Evolutionary conservation across 768 basidiomycete genomes (phyloP).

Genomic region (Plicaturopsis crispa): DNA sequence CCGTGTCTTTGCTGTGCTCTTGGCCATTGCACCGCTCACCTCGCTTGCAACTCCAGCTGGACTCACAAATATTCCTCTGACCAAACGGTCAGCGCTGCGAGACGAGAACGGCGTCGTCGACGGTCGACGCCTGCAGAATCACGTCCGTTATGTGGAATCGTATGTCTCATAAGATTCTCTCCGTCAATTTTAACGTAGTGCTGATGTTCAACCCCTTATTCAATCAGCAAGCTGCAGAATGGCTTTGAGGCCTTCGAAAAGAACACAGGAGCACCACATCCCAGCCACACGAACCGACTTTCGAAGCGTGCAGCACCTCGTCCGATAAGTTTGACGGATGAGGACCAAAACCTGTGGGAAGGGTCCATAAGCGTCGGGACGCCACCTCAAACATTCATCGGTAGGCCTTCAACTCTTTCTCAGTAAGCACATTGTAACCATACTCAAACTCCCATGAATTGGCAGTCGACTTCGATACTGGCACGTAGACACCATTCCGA

Average conservation of each 20-base stretch:
- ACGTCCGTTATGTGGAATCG: constrained; percentile 15
- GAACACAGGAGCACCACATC: constrained; percentile 36
- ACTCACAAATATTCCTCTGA: constrained; percentile 18
- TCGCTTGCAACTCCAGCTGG: constrained; percentile 7
- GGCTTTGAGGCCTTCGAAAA: constrained; percentile 33
- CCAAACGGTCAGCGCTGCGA: constrained; percentile 15
- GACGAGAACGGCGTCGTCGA: constrained; percentile 19
- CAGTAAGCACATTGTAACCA: constrained; percentile 1
- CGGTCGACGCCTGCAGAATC: constrained; percentile 13
- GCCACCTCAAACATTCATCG: constrained; percentile 34
- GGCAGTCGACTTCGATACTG: constrained; percentile 45
- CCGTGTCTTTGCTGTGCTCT: too few species aligned
- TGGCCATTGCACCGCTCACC: constrained; percentile 7
- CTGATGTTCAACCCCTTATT: not conserved
- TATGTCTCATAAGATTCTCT: too few species aligned
- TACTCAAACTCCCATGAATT: too few species aligned
- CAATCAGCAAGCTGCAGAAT: constrained; percentile 30
- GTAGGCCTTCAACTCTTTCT: constrained; percentile 14
- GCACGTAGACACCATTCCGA: too few species aligned
- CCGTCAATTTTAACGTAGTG: not conserved
- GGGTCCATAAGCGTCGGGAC: constrained; percentile 40
- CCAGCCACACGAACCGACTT: constrained; percentile 14
- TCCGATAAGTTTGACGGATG: constrained; percentile 24
- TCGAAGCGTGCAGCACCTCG: constrained; percentile 10
- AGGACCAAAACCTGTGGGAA: constrained; percentile 34